Conservation (phyloP, 148 eudicot genomes). For the Silene conica region DNA sequence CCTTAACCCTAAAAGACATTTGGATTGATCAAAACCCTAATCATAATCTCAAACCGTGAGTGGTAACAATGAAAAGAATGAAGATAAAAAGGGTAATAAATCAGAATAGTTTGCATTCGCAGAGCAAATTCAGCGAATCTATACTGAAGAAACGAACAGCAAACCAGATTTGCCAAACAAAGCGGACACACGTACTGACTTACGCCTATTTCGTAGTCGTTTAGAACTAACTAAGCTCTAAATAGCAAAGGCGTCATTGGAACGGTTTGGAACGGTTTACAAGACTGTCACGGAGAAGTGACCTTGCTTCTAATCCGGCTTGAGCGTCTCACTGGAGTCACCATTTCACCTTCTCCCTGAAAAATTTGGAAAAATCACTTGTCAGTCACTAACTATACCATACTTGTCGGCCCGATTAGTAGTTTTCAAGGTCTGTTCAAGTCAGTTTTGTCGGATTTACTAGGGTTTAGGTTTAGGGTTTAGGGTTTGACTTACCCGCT, state of each 20-base stretch:
- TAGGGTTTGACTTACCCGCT: constrained; percentile 57
- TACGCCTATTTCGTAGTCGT: constrained; percentile 8
- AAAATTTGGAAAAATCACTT: constrained; percentile 1
- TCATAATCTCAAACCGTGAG: no score
- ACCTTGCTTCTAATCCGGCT: constrained; percentile 73
- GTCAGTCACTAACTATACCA: neutral
- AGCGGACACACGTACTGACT: no score
- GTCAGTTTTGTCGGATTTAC: neutral
- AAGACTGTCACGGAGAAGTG: constrained; percentile 32
- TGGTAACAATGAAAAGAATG: no score
- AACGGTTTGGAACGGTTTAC: no score
- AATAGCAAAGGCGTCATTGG: neutral
- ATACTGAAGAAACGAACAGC: constrained; percentile 16
- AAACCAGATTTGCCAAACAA: constrained; percentile 31
- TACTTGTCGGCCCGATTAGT: no score
- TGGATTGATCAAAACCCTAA: no score
- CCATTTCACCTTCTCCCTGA: constrained; percentile 73
- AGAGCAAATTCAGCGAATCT: neutral
- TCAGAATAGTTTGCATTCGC: constrained; percentile 2
- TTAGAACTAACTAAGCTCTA: constrained; percentile 15
- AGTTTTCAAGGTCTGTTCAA: no score
- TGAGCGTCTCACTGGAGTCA: constrained; percentile 92
- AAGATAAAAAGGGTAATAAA: no score
- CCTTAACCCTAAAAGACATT: no score
- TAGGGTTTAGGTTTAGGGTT: no score